Evolutionary conservation across 2,329 filamentous ascomycete genomes (phyloP), one percentile per base, ranked within the genome.

Genomic region (Claviceps purpurea): DNA sequence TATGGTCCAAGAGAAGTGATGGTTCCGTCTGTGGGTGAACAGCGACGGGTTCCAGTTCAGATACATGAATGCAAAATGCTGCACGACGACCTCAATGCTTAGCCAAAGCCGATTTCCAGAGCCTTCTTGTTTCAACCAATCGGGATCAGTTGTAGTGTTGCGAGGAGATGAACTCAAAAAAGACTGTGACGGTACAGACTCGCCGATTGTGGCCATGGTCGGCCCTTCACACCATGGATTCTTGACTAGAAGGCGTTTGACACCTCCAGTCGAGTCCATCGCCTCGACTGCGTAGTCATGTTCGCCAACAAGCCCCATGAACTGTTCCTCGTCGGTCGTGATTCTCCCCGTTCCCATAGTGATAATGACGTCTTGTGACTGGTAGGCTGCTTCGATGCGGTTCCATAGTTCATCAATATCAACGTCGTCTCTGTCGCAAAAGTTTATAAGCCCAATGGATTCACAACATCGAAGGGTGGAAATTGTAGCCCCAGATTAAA

Each of bases 41-140:
- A 95, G 73, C 0, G 78, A 77, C 0, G 93, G 90, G 58, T 95
- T 96, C 93, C 93, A 98, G 68, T 97, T 98, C 51, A 98, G 74
- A 66, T 97, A 98, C 58, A 98, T 80, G 18, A 90, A 95, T 64
- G 97, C 89, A 57, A 96, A 98, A 63, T 95, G 84, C 61, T 95
- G 89, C 39, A 88, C 78, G 4, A 96, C 82, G 57, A 89, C 87
- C 59, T 95, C 87, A 30, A 93, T 81, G 24, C 84, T 82, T 69
- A 97, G 94, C 91, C 93, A 97, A 63, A 95, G 94, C 1, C 85
- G 88, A n/a, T 89, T 89, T 0, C 85, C 65, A 52, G 61, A 43
- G n/a, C 5, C 16, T 16, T 14, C 18, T 7, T 4, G 38, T n/a
- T 34, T n/a, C 24, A 22, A 14, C 18, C 38, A 4, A 37, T 30